Percentiles rank a stretch among this genome's conserved stretches.
These are phyloP conservation scores for Sutorius australiensis DNA, from an alignment of 768 basidiomycete genomes.

Conservation along the genomic window DNA sequence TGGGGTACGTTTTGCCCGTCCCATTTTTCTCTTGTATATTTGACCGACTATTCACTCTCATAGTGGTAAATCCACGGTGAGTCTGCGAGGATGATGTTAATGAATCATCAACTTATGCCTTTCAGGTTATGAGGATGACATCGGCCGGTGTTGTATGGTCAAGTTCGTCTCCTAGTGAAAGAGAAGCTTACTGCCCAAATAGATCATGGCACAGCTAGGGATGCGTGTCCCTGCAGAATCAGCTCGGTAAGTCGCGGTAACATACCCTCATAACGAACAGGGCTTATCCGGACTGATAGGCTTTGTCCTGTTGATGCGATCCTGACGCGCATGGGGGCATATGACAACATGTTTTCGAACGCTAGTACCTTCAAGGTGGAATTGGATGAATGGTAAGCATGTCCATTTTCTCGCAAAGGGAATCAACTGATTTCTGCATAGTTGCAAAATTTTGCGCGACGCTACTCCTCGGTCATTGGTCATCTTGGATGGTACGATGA, in stretches of 20 bases:
- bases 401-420: not conserved
- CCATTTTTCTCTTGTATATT: not conserved
- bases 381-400: slow-evolving; percentile 84
- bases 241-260: slow-evolving; percentile 53
- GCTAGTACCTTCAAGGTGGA: slow-evolving; percentile 98
- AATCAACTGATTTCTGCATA: slow-evolving; percentile 27
- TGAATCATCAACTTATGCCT: slow-evolving; percentile 1
- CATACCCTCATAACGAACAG: not conserved
- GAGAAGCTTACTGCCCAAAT: slow-evolving; percentile 4
- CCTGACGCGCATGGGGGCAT: slow-evolving; percentile 96
- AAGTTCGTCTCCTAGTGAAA: not conserved
- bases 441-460: slow-evolving; percentile 90
- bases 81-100: slow-evolving; percentile 5
- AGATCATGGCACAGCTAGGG: slow-evolving; percentile 93
- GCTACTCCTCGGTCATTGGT: slow-evolving; percentile 93
- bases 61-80: slow-evolving; percentile 76
- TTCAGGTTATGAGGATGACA: slow-evolving; percentile 88
- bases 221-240: slow-evolving; percentile 88
- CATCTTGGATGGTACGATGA: slow-evolving; percentile 79
- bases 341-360: slow-evolving; percentile 94
- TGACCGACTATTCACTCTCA: not conserved
- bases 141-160: slow-evolving; percentile 77
- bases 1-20: slow-evolving; percentile 58
- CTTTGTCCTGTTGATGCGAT: slow-evolving; percentile 89
- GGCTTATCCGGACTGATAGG: slow-evolving; percentile 35